Evolutionary conservation across 169 alveolate genomes (phyloP), one percentile per base, ranked within the genome.

Genomic region (Plasmodium vinckei): DNA sequence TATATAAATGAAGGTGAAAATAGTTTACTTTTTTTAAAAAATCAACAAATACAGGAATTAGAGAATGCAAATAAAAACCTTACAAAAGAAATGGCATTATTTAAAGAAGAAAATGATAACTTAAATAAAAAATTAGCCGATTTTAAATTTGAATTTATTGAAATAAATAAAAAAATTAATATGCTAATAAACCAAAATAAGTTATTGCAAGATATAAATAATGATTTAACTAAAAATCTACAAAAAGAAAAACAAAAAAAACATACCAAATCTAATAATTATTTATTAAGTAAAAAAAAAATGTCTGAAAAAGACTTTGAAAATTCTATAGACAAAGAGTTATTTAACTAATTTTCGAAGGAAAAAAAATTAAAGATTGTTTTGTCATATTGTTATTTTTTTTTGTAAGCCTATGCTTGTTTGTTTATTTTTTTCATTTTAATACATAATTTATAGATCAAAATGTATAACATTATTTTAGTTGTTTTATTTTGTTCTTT

Each of bases 291-390:
- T 5, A 51, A 47, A 49, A 15, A 39, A 17, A 59, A 70, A 7
- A 9, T 33, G 1, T 19, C 13, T 13, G 70, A 65, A 49, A 25
- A 17, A 25, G 69, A 63, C 9, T 75, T 75, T 49, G 88, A 75
- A 63, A 64, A 75, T 54, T 75, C 88, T 15, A 75, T 82, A 59
- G 90, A 82, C 56, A 82, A 82, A n/a, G 90, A 82, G 53, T 17
- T 82, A 19, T 82, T 82, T 23, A 63, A 59, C 15, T 54, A 72
- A 42, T 33, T 33, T 7, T 49, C 10, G 13, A 69, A 49, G 17
- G 9, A 47, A 60, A 49, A 21, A 73, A 49, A 42, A 73, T 6
- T 42, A 25, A 17, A 19, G 5, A 46, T 47, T n/a, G 27, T n/a
- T 57, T 25, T 33, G 46, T 5, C 23, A 53, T 39, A 13, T 4